A percentile compares a stretch with the other conserved stretches of the same genome.
Conservation (phyloP, 108 stramenopile genomes). For the Skeletonema marinoi region DNA sequence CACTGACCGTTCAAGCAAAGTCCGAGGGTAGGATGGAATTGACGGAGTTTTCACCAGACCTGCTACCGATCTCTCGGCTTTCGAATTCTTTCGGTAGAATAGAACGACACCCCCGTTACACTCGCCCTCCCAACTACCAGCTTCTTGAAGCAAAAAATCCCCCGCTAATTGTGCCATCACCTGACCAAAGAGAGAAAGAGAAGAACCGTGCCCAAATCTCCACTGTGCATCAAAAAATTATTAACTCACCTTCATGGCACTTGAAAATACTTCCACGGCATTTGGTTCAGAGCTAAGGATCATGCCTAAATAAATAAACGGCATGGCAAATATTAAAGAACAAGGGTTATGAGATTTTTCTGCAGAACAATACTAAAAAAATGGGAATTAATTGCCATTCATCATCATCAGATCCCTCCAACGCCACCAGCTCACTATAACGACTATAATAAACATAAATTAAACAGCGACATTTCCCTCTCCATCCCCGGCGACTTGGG, state of each 20-base stretch:
- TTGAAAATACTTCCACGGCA: slow-evolving; percentile 7
- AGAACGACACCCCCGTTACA: background rate
- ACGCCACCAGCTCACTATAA: background rate
- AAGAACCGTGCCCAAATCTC: background rate
- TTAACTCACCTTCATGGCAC: slow-evolving; percentile 24
- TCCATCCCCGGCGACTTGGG: no score
- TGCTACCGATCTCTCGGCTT: no score
- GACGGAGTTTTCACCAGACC: background rate
- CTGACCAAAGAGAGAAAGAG: background rate
- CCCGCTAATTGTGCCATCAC: background rate
- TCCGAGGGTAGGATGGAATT: background rate
- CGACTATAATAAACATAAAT: background rate
- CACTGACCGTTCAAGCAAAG: background rate
- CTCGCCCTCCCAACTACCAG: background rate
- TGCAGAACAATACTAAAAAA: background rate
- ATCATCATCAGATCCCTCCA: background rate
- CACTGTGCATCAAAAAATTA: background rate
- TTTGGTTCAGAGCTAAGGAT: slow-evolving; percentile 19
- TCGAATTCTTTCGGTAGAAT: background rate
- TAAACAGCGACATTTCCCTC: background rate
- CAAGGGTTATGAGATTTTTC: background rate
- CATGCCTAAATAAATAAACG: slow-evolving; percentile 12
- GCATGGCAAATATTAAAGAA: background rate
- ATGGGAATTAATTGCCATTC: background rate
- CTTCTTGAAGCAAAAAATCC: background rate